Percentiles rank a stretch among this genome's conserved stretches.
phyloP scores from a whole-genome alignment of 108 stramenopile species.

The Nitzschia putrida region DNA sequence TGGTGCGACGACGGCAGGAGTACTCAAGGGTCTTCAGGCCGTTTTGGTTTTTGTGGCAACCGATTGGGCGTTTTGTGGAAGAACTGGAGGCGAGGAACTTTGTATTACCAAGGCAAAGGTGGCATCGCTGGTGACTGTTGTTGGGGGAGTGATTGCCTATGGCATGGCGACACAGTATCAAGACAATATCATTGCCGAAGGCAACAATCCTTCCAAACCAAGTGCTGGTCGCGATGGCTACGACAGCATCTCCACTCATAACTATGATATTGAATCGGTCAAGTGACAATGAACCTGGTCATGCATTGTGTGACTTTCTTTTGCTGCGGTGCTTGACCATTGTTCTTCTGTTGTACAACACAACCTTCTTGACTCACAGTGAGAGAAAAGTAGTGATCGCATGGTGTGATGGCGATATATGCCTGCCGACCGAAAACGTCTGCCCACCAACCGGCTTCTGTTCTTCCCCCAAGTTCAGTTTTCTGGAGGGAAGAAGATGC shows the following conservation, averaged over 20 bases:
- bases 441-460: too few relatives aligned
- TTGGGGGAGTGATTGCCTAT: slow-evolving; percentile 49
- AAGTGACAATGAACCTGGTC: background rate
- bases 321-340: too few relatives aligned
- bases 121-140: slow-evolving; percentile 57
- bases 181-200: background rate
- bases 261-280: slow-evolving; percentile 6
- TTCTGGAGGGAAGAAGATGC: too few relatives aligned
- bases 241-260: background rate
- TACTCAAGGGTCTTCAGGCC: slow-evolving; percentile 84
- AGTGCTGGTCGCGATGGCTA: background rate
- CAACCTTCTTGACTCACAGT: too few relatives aligned
- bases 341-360: too few relatives aligned
- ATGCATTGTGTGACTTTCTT: too few relatives aligned
- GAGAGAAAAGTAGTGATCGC: too few relatives aligned
- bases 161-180: slow-evolving; percentile 23
- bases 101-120: slow-evolving; percentile 67
- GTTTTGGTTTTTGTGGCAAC: slow-evolving; percentile 72
- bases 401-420: too few relatives aligned
- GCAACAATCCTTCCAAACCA: too few relatives aligned
- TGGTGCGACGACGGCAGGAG: slow-evolving; percentile 77
- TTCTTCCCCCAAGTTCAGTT: too few relatives aligned
- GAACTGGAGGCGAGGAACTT: slow-evolving; percentile 66
- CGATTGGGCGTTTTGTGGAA: slow-evolving; percentile 66
- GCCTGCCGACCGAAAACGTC: too few relatives aligned